A percentile compares a stretch with the other conserved stretches of the same genome.
These are phyloP conservation scores for Yarrowia hollandica DNA, from an alignment of 805 yeast genomes.

Conservation along the genomic window DNA sequence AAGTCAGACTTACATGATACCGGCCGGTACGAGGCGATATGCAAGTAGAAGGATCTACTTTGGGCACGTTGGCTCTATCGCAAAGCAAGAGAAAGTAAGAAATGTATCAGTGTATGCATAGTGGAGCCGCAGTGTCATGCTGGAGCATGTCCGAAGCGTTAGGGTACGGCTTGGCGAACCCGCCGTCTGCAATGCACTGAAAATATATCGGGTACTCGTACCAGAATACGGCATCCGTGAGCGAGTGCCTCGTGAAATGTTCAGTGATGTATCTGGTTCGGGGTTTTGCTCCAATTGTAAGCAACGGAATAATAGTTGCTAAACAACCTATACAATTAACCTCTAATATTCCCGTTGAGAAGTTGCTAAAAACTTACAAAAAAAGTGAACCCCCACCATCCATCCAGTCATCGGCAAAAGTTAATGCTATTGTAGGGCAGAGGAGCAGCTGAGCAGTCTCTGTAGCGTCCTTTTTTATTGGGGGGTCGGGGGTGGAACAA, in stretches of 20 bases:
- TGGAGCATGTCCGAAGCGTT: background rate
- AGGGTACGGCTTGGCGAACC: background rate
- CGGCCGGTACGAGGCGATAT: constrained; percentile 5
- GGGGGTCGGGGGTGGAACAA: no score
- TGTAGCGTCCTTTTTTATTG: background rate
- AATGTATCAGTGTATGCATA: background rate
- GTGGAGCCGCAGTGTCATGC: background rate
- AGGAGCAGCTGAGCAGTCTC: background rate
- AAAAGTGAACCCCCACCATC: background rate
- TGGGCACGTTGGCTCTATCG: background rate
- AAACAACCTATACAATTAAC: no score
- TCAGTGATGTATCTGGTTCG: no score
- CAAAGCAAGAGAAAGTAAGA: no score
- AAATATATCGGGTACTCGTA: background rate
- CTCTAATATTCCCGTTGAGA: background rate
- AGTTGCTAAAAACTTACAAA: background rate
- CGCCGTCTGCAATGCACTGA: constrained; percentile 1
- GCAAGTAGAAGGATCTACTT: background rate
- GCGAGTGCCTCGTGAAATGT: no score
- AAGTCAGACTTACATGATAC: no score
- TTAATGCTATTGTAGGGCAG: background rate
- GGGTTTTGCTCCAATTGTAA: no score
- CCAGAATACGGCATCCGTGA: background rate
- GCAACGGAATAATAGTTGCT: no score
- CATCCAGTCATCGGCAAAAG: background rate